Base-by-base conservation (phyloP, 148 eudicot genomes). In the Vaccinium darrowii region DNA sequence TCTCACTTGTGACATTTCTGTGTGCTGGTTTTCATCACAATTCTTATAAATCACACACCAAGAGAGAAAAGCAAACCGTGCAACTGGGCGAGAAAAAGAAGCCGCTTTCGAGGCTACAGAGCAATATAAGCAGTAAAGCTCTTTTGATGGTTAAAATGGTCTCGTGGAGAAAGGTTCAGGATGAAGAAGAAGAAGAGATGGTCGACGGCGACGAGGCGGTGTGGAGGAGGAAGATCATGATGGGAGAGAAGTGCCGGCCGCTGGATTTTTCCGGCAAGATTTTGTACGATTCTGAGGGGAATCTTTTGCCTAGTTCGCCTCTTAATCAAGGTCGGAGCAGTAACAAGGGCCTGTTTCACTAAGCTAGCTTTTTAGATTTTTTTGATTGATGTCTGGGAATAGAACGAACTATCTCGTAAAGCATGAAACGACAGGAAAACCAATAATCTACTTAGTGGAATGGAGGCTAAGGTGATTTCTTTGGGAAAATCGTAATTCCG, bases 221-320 rank as follows among this genome's bases (percentile, higher is more conserved):
- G 74, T 95, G 98, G 98, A 91, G 90, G 89, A 92, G 91, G 90
- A 89, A 89, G 47, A 93, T 95, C 60, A 93, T 95, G 33, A 92
- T 87, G 89, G 98, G 98, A n/a, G 98, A 85, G 49, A 89, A 84
- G 84, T 95, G 98, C 86, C 88, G 91, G 4, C 96, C 98, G 1
- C 36, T 95, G 47, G 90, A 95, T 57, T 93, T 91, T 81, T 95
- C 98, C 21, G 96, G 96, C n/a, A 91, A 86, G 49, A 93, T 95
- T 86, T 88, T 90, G 89, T 95, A 95, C 57, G 96, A 93, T 86
- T 86, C 82, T 27, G 82, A 92, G 15, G 98, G 98, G 0, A 94
- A 94, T 89, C 91, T 90, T 69, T 23, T 93, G 76, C 89, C 88
- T 36, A 90, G 79, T 75, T 75, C 80, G 8, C 57, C 58, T 6